These are phyloP conservation scores for Monilinia laxa DNA, from an alignment of 2,329 filamentous ascomycete genomes.

Conservation along the genomic window DNA sequence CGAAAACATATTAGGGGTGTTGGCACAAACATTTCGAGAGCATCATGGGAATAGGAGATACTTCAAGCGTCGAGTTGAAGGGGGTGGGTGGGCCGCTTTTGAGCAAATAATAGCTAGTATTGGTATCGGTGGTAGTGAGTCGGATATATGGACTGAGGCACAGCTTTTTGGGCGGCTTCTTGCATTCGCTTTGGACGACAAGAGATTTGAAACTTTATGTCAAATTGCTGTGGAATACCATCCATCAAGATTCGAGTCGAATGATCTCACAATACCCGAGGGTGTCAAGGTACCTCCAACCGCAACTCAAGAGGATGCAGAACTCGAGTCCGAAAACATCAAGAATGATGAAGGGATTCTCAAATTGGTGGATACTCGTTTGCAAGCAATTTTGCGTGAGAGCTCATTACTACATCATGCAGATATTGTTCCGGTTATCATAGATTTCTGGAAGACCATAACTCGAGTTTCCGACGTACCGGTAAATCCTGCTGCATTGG, in stretches of 20 bases:
- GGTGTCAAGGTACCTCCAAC: conserved; percentile 5
- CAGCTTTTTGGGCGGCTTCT: conserved; percentile 82
- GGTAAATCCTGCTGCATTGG: conserved; percentile 56
- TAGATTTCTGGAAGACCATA: conserved; percentile 64
- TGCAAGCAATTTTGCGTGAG: conserved; percentile 51
- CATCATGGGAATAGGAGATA: conserved; percentile 87
- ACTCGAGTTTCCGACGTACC: conserved; percentile 48
- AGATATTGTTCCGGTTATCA: conserved; percentile 61
- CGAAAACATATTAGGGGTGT: conserved; percentile 67
- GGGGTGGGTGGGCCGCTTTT: conserved; percentile 75
- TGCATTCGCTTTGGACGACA: conserved; percentile 76
- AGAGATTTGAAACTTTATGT: conserved; percentile 70
- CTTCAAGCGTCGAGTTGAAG: conserved; percentile 74
- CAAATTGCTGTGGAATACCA: conserved; percentile 44
- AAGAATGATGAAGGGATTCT: conserved; percentile 33
- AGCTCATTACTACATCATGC: conserved; percentile 57
- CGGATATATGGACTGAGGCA: conserved; percentile 65
- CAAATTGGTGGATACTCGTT: conserved; percentile 40
- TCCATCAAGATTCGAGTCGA: conserved; percentile 31
- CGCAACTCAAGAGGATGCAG: neutral
- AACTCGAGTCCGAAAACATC: conserved; percentile 12
- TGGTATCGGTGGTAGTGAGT: conserved; percentile 62
- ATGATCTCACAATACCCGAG: neutral
- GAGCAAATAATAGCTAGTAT: conserved; percentile 70
- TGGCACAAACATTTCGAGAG: conserved; percentile 64